Evolutionary conservation across 2,329 filamentous ascomycete species (phyloP).

Genomic region (Nemania abortiva): DNA sequence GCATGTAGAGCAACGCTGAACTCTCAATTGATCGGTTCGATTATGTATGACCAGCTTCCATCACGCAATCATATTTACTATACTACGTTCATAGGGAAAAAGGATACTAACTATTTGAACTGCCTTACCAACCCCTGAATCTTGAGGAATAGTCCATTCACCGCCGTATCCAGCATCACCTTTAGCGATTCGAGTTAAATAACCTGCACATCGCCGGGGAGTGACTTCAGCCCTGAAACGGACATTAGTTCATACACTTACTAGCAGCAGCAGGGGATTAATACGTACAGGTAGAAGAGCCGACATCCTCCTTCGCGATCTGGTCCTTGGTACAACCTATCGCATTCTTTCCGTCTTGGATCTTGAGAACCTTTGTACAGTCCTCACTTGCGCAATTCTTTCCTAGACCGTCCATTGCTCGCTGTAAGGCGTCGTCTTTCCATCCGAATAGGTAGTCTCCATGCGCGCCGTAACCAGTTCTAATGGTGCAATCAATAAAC

Average conservation of each 20-base stretch:
- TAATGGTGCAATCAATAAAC: background rate
- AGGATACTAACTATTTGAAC: background rate
- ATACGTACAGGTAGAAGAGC: constrained; percentile 20
- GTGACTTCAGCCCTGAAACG: constrained; percentile 12
- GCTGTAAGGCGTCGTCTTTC: constrained; percentile 20
- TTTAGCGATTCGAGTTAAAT: background rate
- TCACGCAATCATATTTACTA: background rate
- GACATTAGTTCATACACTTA: constrained; percentile 9
- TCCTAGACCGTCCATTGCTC: constrained; percentile 20
- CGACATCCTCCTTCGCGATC: constrained; percentile 26
- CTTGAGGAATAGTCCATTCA: background rate
- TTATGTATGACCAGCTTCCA: too few species aligned
- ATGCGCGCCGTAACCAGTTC: constrained; percentile 5
- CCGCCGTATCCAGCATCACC: background rate
- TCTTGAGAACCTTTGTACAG: constrained; percentile 29
- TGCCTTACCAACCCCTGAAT: background rate
- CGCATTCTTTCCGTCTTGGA: constrained; percentile 27
- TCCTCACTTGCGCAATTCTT: constrained; percentile 28
- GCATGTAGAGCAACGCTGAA: background rate
- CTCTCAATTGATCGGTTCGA: too few species aligned
- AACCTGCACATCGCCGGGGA: constrained; percentile 19
- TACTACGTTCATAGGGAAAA: background rate
- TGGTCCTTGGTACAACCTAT: constrained; percentile 29
- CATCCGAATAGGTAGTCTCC: constrained; percentile 14
- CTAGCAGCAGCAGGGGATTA: background rate